These are phyloP conservation scores for Dothideomycetes sp. DNA, from an alignment of 2,329 filamentous ascomycete genomes.

Conservation along the genomic window DNA sequence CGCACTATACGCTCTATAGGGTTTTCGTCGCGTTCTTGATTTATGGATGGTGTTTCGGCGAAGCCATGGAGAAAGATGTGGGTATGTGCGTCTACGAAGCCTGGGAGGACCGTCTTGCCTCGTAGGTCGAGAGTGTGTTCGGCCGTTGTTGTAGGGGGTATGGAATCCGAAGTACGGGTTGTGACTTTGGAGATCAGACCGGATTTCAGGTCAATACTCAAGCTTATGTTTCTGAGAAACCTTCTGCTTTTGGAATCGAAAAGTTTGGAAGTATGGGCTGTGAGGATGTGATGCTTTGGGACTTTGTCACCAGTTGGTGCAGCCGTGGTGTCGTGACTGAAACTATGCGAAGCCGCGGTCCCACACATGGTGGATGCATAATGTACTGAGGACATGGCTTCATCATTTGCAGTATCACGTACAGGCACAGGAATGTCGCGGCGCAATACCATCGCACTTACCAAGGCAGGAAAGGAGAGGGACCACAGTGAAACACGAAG, in stretches of 20 bases:
- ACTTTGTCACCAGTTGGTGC: no score
- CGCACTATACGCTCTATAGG: slow-evolving; percentile 46
- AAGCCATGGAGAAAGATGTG: slow-evolving; percentile 43
- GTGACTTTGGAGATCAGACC: slow-evolving; percentile 31
- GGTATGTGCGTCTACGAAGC: slow-evolving; percentile 45
- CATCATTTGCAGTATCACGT: no score
- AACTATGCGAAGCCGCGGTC: no score
- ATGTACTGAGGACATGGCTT: no score
- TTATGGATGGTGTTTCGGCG: slow-evolving; percentile 28
- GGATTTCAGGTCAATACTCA: slow-evolving; percentile 27
- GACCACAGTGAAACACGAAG: no score
- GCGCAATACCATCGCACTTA: no score
- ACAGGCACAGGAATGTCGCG: no score
- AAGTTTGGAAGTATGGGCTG: slow-evolving; percentile 27
- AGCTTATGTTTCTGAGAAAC: slow-evolving; percentile 31
- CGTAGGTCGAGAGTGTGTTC: slow-evolving; percentile 36
- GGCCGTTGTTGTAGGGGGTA: background rate
- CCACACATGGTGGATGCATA: no score
- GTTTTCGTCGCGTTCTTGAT: slow-evolving; percentile 48
- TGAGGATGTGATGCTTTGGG: no score
- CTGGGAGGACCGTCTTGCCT: slow-evolving; percentile 39
- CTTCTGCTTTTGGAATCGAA: slow-evolving; percentile 36
- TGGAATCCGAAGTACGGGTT: slow-evolving; percentile 14
- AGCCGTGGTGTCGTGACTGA: no score
- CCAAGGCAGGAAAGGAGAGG: no score